Conservation (phyloP, 2,329 filamentous ascomycete genomes). For the Spiromastix sp. region DNA sequence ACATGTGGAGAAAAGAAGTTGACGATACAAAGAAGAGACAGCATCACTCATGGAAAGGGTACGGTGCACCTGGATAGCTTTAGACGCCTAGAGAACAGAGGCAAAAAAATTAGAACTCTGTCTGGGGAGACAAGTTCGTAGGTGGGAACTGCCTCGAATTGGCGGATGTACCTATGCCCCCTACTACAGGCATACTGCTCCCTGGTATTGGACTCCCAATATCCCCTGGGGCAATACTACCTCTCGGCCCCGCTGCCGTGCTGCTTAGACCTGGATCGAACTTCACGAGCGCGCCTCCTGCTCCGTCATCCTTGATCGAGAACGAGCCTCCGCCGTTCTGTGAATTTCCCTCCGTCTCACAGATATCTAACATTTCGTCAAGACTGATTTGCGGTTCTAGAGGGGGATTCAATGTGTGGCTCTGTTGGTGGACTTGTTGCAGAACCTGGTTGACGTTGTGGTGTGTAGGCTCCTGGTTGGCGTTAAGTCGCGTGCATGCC, state of each 20-base stretch:
- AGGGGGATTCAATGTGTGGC: conserved; percentile 48
- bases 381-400: conserved; percentile 46
- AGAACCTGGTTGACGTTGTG: conserved; percentile 57
- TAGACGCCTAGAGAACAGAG: conserved; percentile 6
- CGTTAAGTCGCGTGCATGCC: conserved; percentile 58
- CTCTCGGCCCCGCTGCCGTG: conserved; percentile 31
- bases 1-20: conserved; percentile 8
- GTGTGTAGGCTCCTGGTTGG: conserved; percentile 50
- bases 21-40: conserved; percentile 7
- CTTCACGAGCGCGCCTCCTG: conserved; percentile 30
- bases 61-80: neutral
- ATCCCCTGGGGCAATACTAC: conserved; percentile 48
- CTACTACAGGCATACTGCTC: conserved; percentile 28
- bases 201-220: conserved; percentile 57
- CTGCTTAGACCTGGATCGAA: conserved; percentile 44
- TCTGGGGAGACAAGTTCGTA: conserved; percentile 20
- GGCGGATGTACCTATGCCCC: conserved; percentile 25
- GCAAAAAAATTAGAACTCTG: conserved; percentile 22
- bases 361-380: conserved; percentile 69
- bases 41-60: neutral
- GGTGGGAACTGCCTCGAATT: conserved; percentile 25
- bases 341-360: conserved; percentile 78
- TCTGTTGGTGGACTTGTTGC: conserved; percentile 51
- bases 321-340: conserved; percentile 90
- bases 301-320: conserved; percentile 49